Conservation (phyloP, 441 rosid genomes). For the Aleurites moluccanus region DNA sequence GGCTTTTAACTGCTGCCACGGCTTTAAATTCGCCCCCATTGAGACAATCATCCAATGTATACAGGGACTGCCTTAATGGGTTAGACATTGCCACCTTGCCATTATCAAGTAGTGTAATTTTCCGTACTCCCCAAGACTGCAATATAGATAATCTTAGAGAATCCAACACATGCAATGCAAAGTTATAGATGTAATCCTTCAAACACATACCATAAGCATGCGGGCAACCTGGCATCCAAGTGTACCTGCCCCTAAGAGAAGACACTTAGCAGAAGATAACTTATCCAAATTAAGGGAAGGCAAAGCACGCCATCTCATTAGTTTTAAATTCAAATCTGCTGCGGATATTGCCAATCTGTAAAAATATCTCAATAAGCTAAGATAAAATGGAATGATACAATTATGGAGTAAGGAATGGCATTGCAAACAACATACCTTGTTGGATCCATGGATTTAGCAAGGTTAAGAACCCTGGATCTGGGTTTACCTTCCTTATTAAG, state of each 20-base stretch:
- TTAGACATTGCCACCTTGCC: slow-evolving; percentile 97
- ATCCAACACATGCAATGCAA: slow-evolving; percentile 11
- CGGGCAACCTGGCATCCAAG: slow-evolving; percentile 99
- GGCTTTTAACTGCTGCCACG: slow-evolving; percentile 80
- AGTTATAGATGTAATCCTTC: neutral
- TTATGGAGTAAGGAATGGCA: slow-evolving; percentile 12
- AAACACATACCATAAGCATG: slow-evolving; percentile 73
- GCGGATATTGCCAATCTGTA: slow-evolving; percentile 85
- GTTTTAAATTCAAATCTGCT: slow-evolving; percentile 88
- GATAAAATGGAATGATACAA: slow-evolving; percentile 5
- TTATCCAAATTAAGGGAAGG: slow-evolving; percentile 79
- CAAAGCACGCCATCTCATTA: slow-evolving; percentile 97
- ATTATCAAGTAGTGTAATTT: slow-evolving; percentile 83
- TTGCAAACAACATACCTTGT: slow-evolving; percentile 44
- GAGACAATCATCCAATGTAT: slow-evolving; percentile 79
- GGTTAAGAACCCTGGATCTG: slow-evolving; percentile 64
- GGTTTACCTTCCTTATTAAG: slow-evolving; percentile 57
- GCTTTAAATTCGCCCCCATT: slow-evolving; percentile 90
- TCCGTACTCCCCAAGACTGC: slow-evolving; percentile 94
- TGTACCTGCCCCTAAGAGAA: slow-evolving; percentile 97
- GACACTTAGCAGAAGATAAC: slow-evolving; percentile 78
- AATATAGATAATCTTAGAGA: slow-evolving; percentile 27
- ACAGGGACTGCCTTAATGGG: slow-evolving; percentile 93
- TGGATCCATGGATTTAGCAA: slow-evolving; percentile 95
- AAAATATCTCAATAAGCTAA: slow-evolving; percentile 19